Conservation (phyloP, 1,284 basidiomycete species). For the Gomphus bonarii region DNA sequence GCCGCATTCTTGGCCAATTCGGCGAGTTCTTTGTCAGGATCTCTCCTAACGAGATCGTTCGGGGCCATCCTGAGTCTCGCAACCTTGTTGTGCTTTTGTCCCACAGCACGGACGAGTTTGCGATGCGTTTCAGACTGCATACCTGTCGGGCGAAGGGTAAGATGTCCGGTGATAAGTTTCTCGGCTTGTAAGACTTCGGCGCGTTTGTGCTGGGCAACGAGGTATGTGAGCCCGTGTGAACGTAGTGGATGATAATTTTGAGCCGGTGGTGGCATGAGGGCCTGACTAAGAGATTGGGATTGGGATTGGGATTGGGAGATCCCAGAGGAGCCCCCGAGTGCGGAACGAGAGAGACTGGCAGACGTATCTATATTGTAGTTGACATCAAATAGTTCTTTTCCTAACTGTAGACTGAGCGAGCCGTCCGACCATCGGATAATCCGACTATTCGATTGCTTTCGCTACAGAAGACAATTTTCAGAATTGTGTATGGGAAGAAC, state of each 20-base stretch:
- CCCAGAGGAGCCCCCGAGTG: slow-evolving; percentile 32
- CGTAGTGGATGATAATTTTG: slow-evolving; percentile 21
- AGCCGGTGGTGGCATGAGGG: slow-evolving; percentile 9
- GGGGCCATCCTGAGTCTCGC: slow-evolving; percentile 67
- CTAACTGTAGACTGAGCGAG: slow-evolving; percentile 74
- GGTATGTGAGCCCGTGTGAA: slow-evolving; percentile 72
- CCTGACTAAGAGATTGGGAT: slow-evolving; percentile 10
- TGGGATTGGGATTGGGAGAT: slow-evolving; percentile 9
- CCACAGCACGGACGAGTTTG: slow-evolving; percentile 79
- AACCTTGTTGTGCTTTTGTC: slow-evolving; percentile 73
- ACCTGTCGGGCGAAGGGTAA: slow-evolving; percentile 77
- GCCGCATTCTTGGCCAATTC: slow-evolving; percentile 52
- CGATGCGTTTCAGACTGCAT: slow-evolving; percentile 87
- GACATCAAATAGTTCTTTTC: slow-evolving; percentile 87
- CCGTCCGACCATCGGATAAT: slow-evolving; percentile 91
- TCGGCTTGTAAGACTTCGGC: slow-evolving; percentile 81
- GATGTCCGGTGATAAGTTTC: slow-evolving; percentile 71
- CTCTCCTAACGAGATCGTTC: slow-evolving; percentile 47
- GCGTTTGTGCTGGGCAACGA: slow-evolving; percentile 83
- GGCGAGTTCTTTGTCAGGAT: slow-evolving; percentile 62
- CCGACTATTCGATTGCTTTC: slow-evolving; percentile 77
- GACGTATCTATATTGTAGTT: slow-evolving; percentile 66
- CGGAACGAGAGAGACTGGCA: slow-evolving; percentile 43
- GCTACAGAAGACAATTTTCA: slow-evolving; percentile 27
- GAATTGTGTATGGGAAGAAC: slow-evolving; percentile 2